phyloP scores from a whole-genome alignment of 208 protist species.

The Tritrichomonas musculus region DNA sequence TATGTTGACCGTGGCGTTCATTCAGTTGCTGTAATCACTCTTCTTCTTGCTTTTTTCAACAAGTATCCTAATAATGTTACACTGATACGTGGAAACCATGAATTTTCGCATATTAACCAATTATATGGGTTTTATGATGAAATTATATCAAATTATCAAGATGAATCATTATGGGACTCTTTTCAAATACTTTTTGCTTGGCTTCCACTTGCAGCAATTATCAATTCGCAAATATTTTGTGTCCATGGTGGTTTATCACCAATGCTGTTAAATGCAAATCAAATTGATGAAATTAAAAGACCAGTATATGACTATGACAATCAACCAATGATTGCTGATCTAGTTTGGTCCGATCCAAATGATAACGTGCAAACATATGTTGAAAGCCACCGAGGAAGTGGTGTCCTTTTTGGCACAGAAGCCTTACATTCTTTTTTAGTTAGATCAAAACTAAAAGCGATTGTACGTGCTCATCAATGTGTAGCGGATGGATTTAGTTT shows the following conservation, averaged over 20 bases:
- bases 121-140: background rate
- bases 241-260: background rate
- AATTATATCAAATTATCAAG: conserved; percentile 39
- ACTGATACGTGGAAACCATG: background rate
- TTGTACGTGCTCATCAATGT: conserved; percentile 60
- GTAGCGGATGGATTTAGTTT: conserved; percentile 62
- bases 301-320: background rate
- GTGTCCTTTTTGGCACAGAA: conserved; percentile 58
- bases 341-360: conserved; percentile 95
- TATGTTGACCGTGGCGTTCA: background rate
- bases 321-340: conserved; percentile 81
- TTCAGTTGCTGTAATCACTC: background rate
- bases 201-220: background rate
- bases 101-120: background rate
- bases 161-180: conserved; percentile 48
- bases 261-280: background rate
- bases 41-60: conserved; percentile 45
- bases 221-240: background rate
- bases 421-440: conserved; percentile 79
- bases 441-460: conserved; percentile 80
- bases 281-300: background rate
- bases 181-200: background rate
- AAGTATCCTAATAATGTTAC: conserved; percentile 50
- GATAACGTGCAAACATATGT: conserved; percentile 70
- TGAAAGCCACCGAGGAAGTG: background rate